Evolutionary conservation across 1,139 yeast genomes (phyloP).

Genomic region (Debaryomyces psychrophilus): DNA sequence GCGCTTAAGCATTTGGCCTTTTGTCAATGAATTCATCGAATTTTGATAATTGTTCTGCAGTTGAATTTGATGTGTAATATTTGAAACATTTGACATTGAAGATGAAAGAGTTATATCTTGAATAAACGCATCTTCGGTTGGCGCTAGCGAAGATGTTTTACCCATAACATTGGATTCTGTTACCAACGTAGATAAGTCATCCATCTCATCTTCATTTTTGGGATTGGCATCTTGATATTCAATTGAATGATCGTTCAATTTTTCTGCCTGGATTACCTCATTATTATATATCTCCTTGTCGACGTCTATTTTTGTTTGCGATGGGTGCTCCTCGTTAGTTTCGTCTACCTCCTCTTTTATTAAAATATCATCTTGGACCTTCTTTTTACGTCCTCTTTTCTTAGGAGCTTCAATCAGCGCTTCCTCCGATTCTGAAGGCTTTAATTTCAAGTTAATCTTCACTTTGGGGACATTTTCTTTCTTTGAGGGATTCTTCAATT

Average conservation of each 20-base stretch:
- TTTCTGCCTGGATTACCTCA: conserved; percentile 8
- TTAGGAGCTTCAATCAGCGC: conserved; percentile 21
- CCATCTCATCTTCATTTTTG: conserved; percentile 8
- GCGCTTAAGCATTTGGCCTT: conserved; percentile 32
- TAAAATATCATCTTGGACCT: conserved; percentile 12
- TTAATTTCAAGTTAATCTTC: conserved; percentile 27
- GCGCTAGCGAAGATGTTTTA: conserved; percentile 30
- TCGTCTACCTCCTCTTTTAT: conserved; percentile 22
- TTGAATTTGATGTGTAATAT: conserved; percentile 30
- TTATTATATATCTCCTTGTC: conserved; percentile 18
- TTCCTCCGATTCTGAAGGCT: conserved; percentile 15
- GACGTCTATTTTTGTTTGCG: neutral
- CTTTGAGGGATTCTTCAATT: conserved; percentile 23
- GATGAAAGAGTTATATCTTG: conserved; percentile 43
- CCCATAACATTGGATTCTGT: conserved; percentile 32
- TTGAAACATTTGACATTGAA: conserved; percentile 32
- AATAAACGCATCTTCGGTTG: conserved; percentile 35
- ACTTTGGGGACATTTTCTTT: conserved; percentile 25
- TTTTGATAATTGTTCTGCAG: conserved; percentile 26
- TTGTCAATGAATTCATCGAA: conserved; percentile 20
- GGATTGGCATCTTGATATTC: conserved; percentile 20
- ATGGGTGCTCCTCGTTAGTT: neutral
- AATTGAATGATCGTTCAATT: conserved; percentile 15
- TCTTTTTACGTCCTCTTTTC: conserved; percentile 27
- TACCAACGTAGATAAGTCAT: conserved; percentile 5